phyloP scores from a whole-genome alignment of 441 rosid genomes.

The Lepidium campestre region DNA sequence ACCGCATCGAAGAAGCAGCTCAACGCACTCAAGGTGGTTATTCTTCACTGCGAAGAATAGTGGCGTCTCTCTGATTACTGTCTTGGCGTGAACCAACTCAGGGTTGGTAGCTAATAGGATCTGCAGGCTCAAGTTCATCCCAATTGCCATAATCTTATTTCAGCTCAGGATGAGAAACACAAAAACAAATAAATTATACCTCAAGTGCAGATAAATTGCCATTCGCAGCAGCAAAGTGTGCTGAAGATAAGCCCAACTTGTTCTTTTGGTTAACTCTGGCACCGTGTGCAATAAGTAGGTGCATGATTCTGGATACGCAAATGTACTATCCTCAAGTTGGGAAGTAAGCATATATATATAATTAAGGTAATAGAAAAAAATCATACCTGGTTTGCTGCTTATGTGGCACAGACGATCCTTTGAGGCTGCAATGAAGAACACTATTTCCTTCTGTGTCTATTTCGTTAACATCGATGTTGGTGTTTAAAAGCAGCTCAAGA shows the following conservation, averaged over 20 bases:
- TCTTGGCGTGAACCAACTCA: constrained; percentile 45
- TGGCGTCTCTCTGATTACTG: constrained; percentile 80
- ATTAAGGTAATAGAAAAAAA: constrained; percentile 17
- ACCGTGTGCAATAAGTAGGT: constrained; percentile 57
- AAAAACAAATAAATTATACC: constrained; percentile 35
- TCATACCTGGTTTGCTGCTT: constrained; percentile 55
- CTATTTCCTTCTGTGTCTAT: constrained; percentile 70
- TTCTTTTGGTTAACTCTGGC: constrained; percentile 56
- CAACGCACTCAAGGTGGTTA: constrained; percentile 62
- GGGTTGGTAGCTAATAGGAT: constrained; percentile 49
- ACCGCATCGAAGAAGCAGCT: constrained; percentile 63
- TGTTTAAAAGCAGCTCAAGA: constrained; percentile 58
- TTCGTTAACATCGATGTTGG: constrained; percentile 50
- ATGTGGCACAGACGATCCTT: constrained; percentile 46
- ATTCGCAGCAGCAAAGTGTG: constrained; percentile 73
- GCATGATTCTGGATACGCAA: constrained; percentile 48
- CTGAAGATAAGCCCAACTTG: constrained; percentile 65
- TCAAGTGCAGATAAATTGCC: constrained; percentile 66
- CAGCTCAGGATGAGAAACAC: neutral
- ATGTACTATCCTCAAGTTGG: constrained; percentile 6
- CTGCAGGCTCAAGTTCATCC: constrained; percentile 33
- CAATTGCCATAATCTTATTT: constrained; percentile 1
- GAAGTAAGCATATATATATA: neutral
- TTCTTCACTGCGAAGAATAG: constrained; percentile 79
- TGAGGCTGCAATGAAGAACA: constrained; percentile 71